Evolutionary conservation across 2,329 filamentous ascomycete genomes (phyloP), one percentile per base, ranked within the genome.

Genomic region (Penicillium sp.): DNA sequence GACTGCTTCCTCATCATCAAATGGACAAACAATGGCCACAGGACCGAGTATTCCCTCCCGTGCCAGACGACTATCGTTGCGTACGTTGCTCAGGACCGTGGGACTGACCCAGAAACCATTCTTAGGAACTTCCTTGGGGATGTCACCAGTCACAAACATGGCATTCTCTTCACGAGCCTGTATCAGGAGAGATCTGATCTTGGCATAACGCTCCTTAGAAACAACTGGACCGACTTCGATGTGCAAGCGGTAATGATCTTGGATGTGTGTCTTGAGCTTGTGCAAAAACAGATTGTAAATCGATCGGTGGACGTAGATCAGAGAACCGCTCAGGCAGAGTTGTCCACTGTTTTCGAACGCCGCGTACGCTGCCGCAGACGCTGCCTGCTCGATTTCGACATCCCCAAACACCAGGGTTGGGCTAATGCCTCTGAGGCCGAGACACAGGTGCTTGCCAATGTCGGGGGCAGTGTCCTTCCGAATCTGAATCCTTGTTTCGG

Each of bases 201-300:
- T 46, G 31, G 9, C 14, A n/a, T 35, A 46, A 7, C 34, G 31
- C 5, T 34, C 14, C 0, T 0, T 1, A 13, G 31, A 46, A n/a
- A 46, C 31, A 13, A 35, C 14, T 1, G 44, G 44, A 2, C 31
- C 29, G 3, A 46, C 1, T 22, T 22, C 43, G 18, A 3, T 11
- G 11, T 2, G 6, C 2, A 4, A 1, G 4, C 13, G 13, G 43
- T 32, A 46, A 4, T 11, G 0, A 0, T 6, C 5, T 4, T 10
- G 8, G 29, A 34, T 4, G 13, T 1, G 8, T 11, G 24, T 24
- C 24, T 24, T 24, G 2, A 46, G 5, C 29, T 1, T 7, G 20
- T 2, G 0, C 7, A 46, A 3, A n/a, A 46, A 46, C 5, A 0
- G 0, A 0, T 11, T 8, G 14, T 35, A 24, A 35, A 35, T 8